These are phyloP conservation scores for Camelina hispida DNA, from an alignment of 345 rosid species.

Conservation along the genomic window DNA sequence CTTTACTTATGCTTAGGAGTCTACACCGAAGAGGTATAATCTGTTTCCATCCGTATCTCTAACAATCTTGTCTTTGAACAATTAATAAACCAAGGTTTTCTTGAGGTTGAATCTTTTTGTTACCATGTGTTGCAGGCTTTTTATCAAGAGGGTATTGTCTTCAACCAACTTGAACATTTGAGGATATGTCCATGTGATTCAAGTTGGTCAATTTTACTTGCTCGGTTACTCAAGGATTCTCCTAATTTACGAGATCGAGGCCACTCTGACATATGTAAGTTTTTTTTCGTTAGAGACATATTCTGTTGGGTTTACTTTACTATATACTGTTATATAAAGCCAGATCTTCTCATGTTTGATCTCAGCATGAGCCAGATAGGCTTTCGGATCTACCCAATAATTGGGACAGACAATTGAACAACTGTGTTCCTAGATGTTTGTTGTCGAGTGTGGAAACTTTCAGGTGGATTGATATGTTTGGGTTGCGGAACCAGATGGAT, in stretches of 20 bases:
- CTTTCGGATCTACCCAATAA: background rate
- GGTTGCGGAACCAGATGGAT: background rate
- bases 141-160: background rate
- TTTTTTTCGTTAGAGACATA: background rate
- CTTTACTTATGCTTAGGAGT: conserved; percentile 14
- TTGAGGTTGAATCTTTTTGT: background rate
- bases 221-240: background rate
- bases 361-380: background rate
- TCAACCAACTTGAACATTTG: background rate
- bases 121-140: background rate
- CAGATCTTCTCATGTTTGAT: background rate
- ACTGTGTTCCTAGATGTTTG: background rate
- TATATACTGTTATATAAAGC: background rate
- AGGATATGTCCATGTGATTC: background rate
- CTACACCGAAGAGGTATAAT: background rate
- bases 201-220: background rate
- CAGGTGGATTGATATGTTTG: background rate
- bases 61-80: background rate
- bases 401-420: background rate
- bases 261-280: background rate
- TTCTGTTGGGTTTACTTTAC: background rate
- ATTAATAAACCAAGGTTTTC: background rate
- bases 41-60: background rate
- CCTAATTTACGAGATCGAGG: background rate
- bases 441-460: background rate